phyloP scores from a whole-genome alignment of 2,329 filamentous ascomycete genomes.

The Colletotrichum horii region DNA sequence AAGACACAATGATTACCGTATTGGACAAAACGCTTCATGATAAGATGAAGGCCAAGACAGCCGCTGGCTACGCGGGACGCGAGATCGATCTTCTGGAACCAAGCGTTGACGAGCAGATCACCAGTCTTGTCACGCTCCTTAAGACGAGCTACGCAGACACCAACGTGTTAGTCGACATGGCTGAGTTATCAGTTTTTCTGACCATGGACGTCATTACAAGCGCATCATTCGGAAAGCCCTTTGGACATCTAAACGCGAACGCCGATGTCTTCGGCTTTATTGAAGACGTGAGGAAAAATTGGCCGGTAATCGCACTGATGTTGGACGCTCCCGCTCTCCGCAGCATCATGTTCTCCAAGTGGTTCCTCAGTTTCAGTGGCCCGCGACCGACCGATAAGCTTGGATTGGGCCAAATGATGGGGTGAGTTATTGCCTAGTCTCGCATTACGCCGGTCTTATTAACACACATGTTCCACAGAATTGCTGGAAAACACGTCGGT shows the following conservation, averaged over 20 bases:
- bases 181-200: background rate
- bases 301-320: conserved; percentile 16
- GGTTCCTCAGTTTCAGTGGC: conserved; percentile 25
- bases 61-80: background rate
- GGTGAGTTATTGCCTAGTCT: conserved; percentile 21
- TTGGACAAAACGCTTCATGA: conserved; percentile 25
- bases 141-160: background rate
- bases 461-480: background rate
- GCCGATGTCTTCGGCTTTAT: conserved; percentile 26
- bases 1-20: conserved; percentile 24
- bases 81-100: conserved; percentile 23
- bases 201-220: conserved; percentile 29
- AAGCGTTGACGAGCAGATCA: conserved; percentile 9
- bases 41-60: conserved; percentile 8
- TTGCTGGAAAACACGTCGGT: conserved; percentile 18
- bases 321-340: conserved; percentile 28
- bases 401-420: conserved; percentile 22
- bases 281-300: conserved; percentile 3
- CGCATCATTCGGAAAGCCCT: conserved; percentile 27
- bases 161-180: background rate
- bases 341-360: conserved; percentile 20
- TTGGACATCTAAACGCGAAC: conserved; percentile 29
- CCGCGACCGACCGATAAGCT: conserved; percentile 25
- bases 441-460: background rate
- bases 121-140: conserved; percentile 8